Evolutionary conservation across 768 basidiomycete species (phyloP).

Genomic region (Chiua virens): DNA sequence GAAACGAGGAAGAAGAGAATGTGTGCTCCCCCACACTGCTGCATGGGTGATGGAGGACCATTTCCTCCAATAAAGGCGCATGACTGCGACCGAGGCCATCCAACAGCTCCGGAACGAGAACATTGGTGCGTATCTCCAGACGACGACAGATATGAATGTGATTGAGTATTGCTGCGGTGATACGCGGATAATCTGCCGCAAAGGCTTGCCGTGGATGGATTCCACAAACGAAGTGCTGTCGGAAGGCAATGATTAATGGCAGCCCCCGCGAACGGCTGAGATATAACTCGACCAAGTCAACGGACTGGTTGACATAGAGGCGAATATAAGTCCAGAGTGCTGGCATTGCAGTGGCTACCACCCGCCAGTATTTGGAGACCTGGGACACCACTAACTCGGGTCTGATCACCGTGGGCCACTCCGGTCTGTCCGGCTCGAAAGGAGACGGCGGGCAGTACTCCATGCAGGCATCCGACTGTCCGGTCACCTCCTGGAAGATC

Average conservation of each 20-base stretch:
- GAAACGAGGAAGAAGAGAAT: constrained; percentile 22
- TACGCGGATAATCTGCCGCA: constrained; percentile 21
- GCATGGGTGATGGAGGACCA: constrained; percentile 25
- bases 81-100: constrained; percentile 18
- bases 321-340: constrained; percentile 39
- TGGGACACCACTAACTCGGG: constrained; percentile 39
- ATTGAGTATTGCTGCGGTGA: constrained; percentile 24
- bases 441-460: constrained; percentile 1
- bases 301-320: constrained; percentile 27
- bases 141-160: constrained; percentile 27
- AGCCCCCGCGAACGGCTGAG: constrained; percentile 26
- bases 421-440: constrained; percentile 1
- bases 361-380: constrained; percentile 45
- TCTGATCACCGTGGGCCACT: constrained; percentile 13
- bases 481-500: constrained; percentile 22
- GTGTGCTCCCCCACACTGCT: constrained; percentile 3
- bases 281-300: constrained; percentile 26
- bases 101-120: constrained; percentile 24
- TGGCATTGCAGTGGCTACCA: constrained; percentile 37
- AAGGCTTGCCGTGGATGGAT: constrained; percentile 18
- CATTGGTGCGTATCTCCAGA: constrained; percentile 27
- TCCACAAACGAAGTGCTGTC: constrained; percentile 21
- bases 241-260: constrained; percentile 22
- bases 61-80: constrained; percentile 28
- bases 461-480: background rate